These are phyloP conservation scores for Barnettozyma siamensis DNA, from an alignment of 805 yeast genomes.

Conservation along the genomic window DNA sequence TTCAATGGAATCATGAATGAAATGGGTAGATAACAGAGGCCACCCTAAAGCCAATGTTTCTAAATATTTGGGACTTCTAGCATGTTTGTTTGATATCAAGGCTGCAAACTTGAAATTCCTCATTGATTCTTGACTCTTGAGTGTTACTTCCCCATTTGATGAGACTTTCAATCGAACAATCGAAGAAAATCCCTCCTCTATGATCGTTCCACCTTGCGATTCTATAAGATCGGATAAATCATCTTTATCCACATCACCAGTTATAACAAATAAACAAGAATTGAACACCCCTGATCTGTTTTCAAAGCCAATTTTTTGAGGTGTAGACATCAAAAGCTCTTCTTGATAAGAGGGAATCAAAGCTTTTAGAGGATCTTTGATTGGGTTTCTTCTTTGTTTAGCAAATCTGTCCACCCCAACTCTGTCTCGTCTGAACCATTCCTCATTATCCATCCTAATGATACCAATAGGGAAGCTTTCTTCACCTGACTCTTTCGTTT, in stretches of 20 bases:
- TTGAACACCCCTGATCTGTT: conserved; percentile 21
- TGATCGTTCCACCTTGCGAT: conserved; percentile 38
- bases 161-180: conserved; percentile 17
- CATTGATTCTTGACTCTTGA: conserved; percentile 9
- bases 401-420: conserved; percentile 17
- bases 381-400: conserved; percentile 10
- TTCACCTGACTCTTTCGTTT: conserved; percentile 15
- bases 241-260: conserved; percentile 28
- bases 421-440: conserved; percentile 32
- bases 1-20: conserved; percentile 44
- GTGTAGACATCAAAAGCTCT: conserved; percentile 8
- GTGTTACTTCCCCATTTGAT: conserved; percentile 1
- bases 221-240: conserved; percentile 31
- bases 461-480: conserved; percentile 24
- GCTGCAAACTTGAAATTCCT: conserved; percentile 50
- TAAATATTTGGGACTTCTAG: conserved; percentile 68
- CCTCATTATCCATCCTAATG: conserved; percentile 27
- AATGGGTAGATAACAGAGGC: conserved; percentile 69
- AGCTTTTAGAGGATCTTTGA: conserved; percentile 9
- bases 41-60: conserved; percentile 78
- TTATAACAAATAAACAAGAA: conserved; percentile 35
- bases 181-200: conserved; percentile 30
- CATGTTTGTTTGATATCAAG: conserved; percentile 43
- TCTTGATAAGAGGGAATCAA: conserved; percentile 13
- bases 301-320: not conserved